Base-by-base conservation (phyloP, 75 land plant genomes). In the Sequoia sempervirens region DNA sequence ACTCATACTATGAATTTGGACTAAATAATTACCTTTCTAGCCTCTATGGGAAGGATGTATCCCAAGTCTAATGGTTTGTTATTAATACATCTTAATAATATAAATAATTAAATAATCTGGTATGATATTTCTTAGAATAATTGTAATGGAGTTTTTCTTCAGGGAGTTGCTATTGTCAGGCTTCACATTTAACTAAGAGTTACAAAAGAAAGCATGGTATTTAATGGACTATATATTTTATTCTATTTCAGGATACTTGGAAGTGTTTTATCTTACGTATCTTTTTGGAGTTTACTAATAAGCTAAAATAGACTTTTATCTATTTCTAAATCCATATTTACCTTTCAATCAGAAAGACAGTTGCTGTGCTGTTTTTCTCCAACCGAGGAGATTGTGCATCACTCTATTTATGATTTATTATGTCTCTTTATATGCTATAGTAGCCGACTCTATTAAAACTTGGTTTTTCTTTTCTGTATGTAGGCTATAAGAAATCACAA, bases 401-500 rank as follows among this genome's bases (percentile, higher is more conserved):
- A 45, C 50, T 10, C 11, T 45, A n/a, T 78, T 45, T 41, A 23
- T n/a, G 3, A n/a, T 26, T 45, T 45, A 37, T 78, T 78, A n/a
- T 78, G 43, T 11, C 40, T 28, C 50, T 26, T 45, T 43, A 1
- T 20, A 45, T 78, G 80, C 46, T 11, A 23, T 20, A 43, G 20
- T 45, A 78, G 28, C 46, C 12, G 14, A 78, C 80, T 78, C 30
- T 8, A n/a, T 78, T n/a, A 26, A 20, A 47, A 78, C 45, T 26
- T 45, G 50, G 3, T 3, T 45, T 78, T 76, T 23, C 47, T 41
- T 28, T 78, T 40, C n/a, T 68, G 61, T 40, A 37, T 81, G 81
- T 95, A 97, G 98, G 99, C 98, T 69, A 96, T 97, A 83, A 88
- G 92, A 47, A 97, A 97, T 46, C 99, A 97, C 69, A 92, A 95